These are phyloP conservation scores for Odontarrhena argentea DNA, from an alignment of 345 rosid species.

Conservation along the genomic window DNA sequence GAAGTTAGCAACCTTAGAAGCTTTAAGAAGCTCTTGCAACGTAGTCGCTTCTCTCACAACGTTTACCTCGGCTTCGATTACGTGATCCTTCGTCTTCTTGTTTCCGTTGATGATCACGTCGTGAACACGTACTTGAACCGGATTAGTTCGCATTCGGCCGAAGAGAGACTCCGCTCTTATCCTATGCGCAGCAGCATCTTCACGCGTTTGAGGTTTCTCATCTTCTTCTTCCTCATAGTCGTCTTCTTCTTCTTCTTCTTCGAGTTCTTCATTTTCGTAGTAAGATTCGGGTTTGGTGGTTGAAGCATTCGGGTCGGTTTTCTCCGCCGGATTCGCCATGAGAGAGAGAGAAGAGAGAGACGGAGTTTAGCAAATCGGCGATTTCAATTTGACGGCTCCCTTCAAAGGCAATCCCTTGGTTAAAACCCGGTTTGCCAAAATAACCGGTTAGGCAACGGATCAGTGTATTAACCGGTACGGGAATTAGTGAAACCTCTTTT, in stretches of 20 bases:
- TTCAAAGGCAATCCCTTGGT: conserved; percentile 14
- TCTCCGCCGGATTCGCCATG: conserved; percentile 45
- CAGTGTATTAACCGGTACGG: background rate
- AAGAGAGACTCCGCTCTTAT: conserved; percentile 50
- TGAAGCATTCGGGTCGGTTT: conserved; percentile 37
- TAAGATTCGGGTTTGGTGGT: conserved; percentile 9
- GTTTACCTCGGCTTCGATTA: conserved; percentile 71
- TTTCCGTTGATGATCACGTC: conserved; percentile 82
- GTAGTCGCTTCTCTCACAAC: conserved; percentile 59
- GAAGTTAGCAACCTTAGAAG: conserved; percentile 57
- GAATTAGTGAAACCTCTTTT: conserved; percentile 8
- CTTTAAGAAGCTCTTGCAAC: conserved; percentile 74
- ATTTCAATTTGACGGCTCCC: conserved; percentile 32
- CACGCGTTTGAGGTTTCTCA: conserved; percentile 36
- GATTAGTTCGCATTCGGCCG: conserved; percentile 51
- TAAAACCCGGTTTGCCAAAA: background rate
- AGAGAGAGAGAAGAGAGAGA: conserved; percentile 14
- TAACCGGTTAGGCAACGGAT: background rate
- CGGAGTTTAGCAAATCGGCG: conserved; percentile 27
- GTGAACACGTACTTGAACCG: conserved; percentile 77
- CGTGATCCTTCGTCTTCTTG: conserved; percentile 69
- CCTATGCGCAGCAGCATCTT: conserved; percentile 37
- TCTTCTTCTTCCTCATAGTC: conserved; percentile 46
- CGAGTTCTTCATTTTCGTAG: conserved; percentile 19
- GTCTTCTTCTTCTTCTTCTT: conserved; percentile 39